Evolutionary conservation across 129 eudicot genomes (phyloP).

Genomic region (Lactuca saligna): DNA sequence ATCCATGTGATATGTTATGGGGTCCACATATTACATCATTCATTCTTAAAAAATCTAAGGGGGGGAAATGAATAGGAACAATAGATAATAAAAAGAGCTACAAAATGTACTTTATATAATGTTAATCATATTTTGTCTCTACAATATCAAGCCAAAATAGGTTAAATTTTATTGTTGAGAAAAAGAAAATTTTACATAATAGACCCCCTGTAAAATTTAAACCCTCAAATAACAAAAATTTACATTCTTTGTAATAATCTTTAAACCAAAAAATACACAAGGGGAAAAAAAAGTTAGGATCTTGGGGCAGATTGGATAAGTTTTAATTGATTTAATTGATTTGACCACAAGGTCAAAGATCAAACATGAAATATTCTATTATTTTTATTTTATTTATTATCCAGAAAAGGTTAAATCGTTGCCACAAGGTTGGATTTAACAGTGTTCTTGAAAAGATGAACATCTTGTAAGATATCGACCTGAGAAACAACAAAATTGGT

Average conservation of each 20-base stretch:
- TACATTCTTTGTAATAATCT: no score
- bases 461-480: conserved; percentile 8
- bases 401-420: not conserved
- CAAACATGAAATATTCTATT: conserved; percentile 9
- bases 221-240: not conserved
- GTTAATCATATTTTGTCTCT: conserved; percentile 27
- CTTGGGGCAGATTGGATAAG: conserved; percentile 22
- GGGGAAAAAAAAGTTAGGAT: conserved; percentile 14
- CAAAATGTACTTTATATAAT: not conserved
- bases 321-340: conserved; percentile 7
- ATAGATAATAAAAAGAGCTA: conserved; percentile 6
- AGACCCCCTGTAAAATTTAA: not conserved
- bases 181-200: not conserved
- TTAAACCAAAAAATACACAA: not conserved
- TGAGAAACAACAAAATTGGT: not conserved
- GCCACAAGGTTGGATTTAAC: conserved; percentile 13
- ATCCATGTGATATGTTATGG: conserved; percentile 25
- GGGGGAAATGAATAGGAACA: conserved; percentile 9
- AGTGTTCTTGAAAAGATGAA: not conserved
- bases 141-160: conserved; percentile 22
- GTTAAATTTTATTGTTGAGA: not conserved
- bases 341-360: conserved; percentile 27
- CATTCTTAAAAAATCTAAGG: conserved; percentile 20
- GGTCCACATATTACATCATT: conserved; percentile 28
- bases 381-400: not conserved